These are phyloP conservation scores for Astraeus odoratus DNA, from an alignment of 768 basidiomycete species.

Conservation along the genomic window DNA sequence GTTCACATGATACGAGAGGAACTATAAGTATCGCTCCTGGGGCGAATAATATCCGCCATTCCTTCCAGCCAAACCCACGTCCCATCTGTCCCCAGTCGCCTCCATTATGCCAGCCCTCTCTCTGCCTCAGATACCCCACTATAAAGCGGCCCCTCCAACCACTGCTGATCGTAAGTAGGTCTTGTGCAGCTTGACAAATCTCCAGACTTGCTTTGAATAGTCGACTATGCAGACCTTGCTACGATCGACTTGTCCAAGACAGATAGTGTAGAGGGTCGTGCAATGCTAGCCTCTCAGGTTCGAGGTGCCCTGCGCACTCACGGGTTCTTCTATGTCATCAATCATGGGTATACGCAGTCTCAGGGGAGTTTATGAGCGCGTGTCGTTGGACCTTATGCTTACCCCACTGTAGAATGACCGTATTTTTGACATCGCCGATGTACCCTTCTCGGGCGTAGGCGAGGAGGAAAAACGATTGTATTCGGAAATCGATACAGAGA, in stretches of 20 bases:
- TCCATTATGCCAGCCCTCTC: constrained; percentile 27
- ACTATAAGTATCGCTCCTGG: too few relatives aligned
- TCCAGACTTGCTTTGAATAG: constrained; percentile 21
- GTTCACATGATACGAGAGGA: too few relatives aligned
- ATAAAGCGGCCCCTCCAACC: constrained; percentile 30
- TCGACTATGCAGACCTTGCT: constrained; percentile 45
- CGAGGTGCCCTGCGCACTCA: constrained; percentile 38
- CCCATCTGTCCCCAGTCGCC: neutral
- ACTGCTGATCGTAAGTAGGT: constrained; percentile 27
- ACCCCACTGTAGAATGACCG: constrained; percentile 33
- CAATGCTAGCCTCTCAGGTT: constrained; percentile 32
- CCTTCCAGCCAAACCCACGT: too few relatives aligned
- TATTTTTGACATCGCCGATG: constrained; percentile 44
- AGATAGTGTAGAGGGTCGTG: constrained; percentile 30
- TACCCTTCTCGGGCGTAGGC: constrained; percentile 36
- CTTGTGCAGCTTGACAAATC: neutral
- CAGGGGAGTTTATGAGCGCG: constrained; percentile 17
- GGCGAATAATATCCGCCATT: neutral
- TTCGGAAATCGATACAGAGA: constrained; percentile 30
- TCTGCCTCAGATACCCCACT: constrained; percentile 29
- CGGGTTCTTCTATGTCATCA: constrained; percentile 37
- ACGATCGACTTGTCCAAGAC: constrained; percentile 44
- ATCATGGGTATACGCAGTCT: constrained; percentile 33
- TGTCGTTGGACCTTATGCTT: neutral
- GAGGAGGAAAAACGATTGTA: constrained; percentile 39